These are phyloP conservation scores for Saccharomycopsis sp. DNA, from an alignment of 805 yeast genomes.

Conservation along the genomic window DNA sequence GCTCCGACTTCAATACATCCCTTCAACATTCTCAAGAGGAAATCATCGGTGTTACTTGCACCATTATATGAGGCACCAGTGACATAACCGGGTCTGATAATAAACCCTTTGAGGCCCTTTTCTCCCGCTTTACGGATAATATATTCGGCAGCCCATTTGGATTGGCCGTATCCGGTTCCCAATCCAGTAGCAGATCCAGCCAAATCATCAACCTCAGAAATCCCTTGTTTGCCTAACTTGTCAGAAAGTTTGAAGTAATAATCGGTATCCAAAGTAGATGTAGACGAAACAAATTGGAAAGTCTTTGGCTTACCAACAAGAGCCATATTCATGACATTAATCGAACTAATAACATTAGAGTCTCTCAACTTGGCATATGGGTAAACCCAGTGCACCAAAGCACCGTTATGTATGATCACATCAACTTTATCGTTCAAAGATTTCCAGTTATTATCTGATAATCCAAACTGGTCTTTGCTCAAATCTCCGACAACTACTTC, in stretches of 20 bases:
- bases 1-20: constrained; percentile 86
- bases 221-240: constrained; percentile 61
- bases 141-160: constrained; percentile 96
- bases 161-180: constrained; percentile 93
- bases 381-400: constrained; percentile 97
- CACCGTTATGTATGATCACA: constrained; percentile 91
- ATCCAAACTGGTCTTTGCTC: constrained; percentile 66
- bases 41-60: constrained; percentile 93
- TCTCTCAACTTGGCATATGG: constrained; percentile 88
- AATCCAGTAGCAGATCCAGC: constrained; percentile 76
- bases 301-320: constrained; percentile 75
- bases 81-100: constrained; percentile 94
- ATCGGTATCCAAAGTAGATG: constrained; percentile 85
- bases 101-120: constrained; percentile 79
- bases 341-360: constrained; percentile 85
- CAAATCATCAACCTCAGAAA: constrained; percentile 78
- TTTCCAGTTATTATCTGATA: constrained; percentile 51
- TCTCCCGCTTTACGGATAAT: constrained; percentile 83
- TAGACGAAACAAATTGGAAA: constrained; percentile 90
- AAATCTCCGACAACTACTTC: constrained; percentile 80
- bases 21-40: constrained; percentile 87
- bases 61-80: constrained; percentile 83
- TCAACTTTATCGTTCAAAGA: constrained; percentile 57
- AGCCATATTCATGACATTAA: constrained; percentile 75
- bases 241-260: constrained; percentile 77